These are phyloP conservation scores for Lachancea thermotolerans DNA, from an alignment of 805 yeast genomes.

Conservation along the genomic window DNA sequence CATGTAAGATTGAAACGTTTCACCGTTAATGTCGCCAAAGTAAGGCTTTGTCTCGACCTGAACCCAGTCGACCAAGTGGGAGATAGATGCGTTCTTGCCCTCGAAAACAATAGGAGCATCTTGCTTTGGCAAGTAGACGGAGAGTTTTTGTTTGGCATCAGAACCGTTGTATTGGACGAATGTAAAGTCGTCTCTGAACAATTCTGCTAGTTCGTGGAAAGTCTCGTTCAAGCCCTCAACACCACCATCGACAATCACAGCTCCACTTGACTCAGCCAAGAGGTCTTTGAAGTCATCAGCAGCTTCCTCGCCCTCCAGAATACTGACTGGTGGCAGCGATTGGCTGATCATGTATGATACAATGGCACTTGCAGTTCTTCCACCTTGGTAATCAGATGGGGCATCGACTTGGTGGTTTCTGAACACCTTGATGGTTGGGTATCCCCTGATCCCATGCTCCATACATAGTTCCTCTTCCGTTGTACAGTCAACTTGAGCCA, in stretches of 20 bases:
- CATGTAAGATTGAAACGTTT: constrained; percentile 71
- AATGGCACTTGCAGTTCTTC: constrained; percentile 75
- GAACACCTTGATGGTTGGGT: constrained; percentile 77
- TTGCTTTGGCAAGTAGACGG: constrained; percentile 28
- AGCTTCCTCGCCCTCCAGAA: constrained; percentile 40
- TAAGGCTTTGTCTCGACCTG: constrained; percentile 65
- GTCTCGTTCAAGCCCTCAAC: constrained; percentile 44
- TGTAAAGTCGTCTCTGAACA: constrained; percentile 53
- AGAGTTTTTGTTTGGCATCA: constrained; percentile 31
- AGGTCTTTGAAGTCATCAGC: constrained; percentile 38
- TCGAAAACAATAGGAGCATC: constrained; percentile 29
- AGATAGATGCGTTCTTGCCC: constrained; percentile 19
- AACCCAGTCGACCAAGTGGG: constrained; percentile 27
- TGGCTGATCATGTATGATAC: constrained; percentile 73
- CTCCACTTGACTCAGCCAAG: constrained; percentile 36
- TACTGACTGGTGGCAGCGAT: constrained; percentile 67
- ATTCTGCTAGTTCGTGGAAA: constrained; percentile 54
- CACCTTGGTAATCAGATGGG: constrained; percentile 68
- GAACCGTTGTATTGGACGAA: constrained; percentile 44
- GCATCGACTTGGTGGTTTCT: constrained; percentile 41
- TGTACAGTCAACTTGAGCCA: constrained; percentile 84
- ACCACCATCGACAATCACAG: constrained; percentile 52
- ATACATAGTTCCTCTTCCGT: constrained; percentile 66
- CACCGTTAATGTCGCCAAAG: constrained; percentile 81
- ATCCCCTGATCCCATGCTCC: constrained; percentile 65